A percentile compares a stretch with the other conserved stretches of the same genome.
Conservation (phyloP, 192 early-diverging fungal genomes). For the Allomyces macrogynus region DNA sequence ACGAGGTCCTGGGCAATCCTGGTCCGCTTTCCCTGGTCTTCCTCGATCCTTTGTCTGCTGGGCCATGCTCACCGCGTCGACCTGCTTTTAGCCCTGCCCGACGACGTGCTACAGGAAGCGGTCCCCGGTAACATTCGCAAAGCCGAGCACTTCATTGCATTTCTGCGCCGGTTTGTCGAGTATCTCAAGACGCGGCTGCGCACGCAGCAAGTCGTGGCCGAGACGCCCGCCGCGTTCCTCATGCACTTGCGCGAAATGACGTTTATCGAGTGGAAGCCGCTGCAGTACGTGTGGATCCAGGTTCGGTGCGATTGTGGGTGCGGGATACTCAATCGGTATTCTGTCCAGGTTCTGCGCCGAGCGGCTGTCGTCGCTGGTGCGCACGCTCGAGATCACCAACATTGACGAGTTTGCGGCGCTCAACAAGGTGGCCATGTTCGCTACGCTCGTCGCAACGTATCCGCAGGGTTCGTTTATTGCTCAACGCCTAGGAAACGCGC, state of each 20-base stretch:
- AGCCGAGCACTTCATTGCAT: slow-evolving; percentile 96
- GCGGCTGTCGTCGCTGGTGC: slow-evolving; percentile 66
- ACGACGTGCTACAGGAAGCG: slow-evolving; percentile 77
- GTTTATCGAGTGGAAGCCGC: slow-evolving; percentile 78
- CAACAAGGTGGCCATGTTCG: slow-evolving; percentile 73
- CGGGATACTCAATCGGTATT: no score
- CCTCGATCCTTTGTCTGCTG: no score
- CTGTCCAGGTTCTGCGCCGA: slow-evolving; percentile 62
- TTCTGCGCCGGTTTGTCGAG: slow-evolving; percentile 87
- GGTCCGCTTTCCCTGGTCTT: background rate
- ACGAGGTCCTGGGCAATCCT: slow-evolving; percentile 4
- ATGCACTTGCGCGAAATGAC: slow-evolving; percentile 88
- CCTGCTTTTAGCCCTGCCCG: slow-evolving; percentile 44
- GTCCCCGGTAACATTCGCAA: slow-evolving; percentile 93
- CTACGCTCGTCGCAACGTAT: slow-evolving; percentile 88
- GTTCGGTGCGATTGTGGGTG: no score
- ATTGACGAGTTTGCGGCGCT: slow-evolving; percentile 68
- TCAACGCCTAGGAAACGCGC: no score
- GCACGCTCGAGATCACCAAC: slow-evolving; percentile 83
- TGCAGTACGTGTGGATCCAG: slow-evolving; percentile 26
- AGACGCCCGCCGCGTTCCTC: slow-evolving; percentile 82
- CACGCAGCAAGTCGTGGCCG: slow-evolving; percentile 95
- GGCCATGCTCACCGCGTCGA: no score
- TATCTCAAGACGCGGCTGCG: slow-evolving; percentile 94
- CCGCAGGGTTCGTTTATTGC: slow-evolving; percentile 47